These are phyloP conservation scores for Parsonsia alboflavescens DNA, from an alignment of 257 asterid species.

Conservation along the genomic window DNA sequence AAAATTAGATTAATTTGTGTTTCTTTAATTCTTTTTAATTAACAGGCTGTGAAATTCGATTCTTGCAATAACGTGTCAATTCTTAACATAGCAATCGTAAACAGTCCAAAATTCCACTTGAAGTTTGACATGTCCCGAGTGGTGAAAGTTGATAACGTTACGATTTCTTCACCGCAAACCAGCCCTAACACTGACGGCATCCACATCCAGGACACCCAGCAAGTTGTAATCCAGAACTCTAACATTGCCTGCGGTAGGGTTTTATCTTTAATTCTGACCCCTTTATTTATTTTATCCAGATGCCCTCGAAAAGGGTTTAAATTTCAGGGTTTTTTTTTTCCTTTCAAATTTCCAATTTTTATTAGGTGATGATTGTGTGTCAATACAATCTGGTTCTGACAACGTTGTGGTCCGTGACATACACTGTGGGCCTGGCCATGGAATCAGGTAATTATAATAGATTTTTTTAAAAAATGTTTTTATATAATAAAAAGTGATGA, in stretches of 20 bases:
- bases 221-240: slow-evolving; percentile 57
- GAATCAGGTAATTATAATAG: slow-evolving; percentile 53
- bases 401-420: slow-evolving; percentile 57
- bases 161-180: slow-evolving; percentile 64
- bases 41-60: slow-evolving; percentile 77
- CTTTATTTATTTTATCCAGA: not conserved
- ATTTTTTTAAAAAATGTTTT: no score
- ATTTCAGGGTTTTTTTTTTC: no score
- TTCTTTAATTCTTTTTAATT: no score
- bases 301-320: no score
- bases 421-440: slow-evolving; percentile 86
- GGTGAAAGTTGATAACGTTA: slow-evolving; percentile 45
- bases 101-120: slow-evolving; percentile 74
- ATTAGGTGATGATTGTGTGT: slow-evolving; percentile 83
- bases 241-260: slow-evolving; percentile 49
- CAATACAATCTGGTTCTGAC: slow-evolving; percentile 78
- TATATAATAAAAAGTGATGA: no score
- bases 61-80: slow-evolving; percentile 46
- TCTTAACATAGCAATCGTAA: slow-evolving; percentile 41
- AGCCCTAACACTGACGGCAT: slow-evolving; percentile 88
- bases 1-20: no score
- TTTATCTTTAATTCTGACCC: not conserved
- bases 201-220: slow-evolving; percentile 72
- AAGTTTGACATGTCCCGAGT: slow-evolving; percentile 62
- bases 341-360: not conserved